These are phyloP conservation scores for Austropuccinia psidii DNA, from an alignment of 1,284 basidiomycete species.

Conservation along the genomic window DNA sequence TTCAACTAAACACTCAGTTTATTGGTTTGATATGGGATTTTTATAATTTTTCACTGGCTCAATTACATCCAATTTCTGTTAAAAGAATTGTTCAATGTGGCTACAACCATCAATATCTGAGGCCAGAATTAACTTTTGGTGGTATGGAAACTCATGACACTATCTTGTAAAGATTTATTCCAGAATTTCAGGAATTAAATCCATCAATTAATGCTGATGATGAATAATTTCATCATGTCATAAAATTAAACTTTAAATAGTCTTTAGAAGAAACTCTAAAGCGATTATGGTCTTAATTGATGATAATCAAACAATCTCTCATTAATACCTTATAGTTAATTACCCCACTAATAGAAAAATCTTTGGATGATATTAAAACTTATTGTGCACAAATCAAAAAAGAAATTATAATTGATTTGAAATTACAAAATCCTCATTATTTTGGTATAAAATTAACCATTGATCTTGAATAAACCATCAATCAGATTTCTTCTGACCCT, in stretches of 20 bases:
- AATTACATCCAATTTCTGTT: constrained; percentile 64
- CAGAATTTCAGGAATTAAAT: constrained; percentile 59
- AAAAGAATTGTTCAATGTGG: constrained; percentile 68
- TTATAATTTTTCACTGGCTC: constrained; percentile 52
- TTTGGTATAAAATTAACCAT: constrained; percentile 5
- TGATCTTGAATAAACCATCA: too few species aligned
- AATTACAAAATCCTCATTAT: background rate
- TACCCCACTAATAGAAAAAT: constrained; percentile 52
- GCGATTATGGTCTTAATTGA: constrained; percentile 15
- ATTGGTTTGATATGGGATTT: constrained; percentile 72
- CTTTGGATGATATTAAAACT: constrained; percentile 54
- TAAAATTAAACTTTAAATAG: constrained; percentile 62
- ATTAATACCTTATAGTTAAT: background rate
- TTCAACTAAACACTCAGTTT: constrained; percentile 52
- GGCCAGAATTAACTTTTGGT: constrained; percentile 52
- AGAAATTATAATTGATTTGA: constrained; percentile 16
- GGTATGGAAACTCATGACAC: constrained; percentile 61
- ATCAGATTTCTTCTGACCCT: too few species aligned
- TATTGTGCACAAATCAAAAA: constrained; percentile 17
- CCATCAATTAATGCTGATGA: constrained; percentile 47
- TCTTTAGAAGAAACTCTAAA: constrained; percentile 39
- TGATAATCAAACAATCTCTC: background rate
- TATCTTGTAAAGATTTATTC: constrained; percentile 72
- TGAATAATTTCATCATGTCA: constrained; percentile 56
- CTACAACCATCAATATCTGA: constrained; percentile 72